phyloP scores from a whole-genome alignment of 2,329 filamentous ascomycete genomes.

The Chaetomium olivaceum region DNA sequence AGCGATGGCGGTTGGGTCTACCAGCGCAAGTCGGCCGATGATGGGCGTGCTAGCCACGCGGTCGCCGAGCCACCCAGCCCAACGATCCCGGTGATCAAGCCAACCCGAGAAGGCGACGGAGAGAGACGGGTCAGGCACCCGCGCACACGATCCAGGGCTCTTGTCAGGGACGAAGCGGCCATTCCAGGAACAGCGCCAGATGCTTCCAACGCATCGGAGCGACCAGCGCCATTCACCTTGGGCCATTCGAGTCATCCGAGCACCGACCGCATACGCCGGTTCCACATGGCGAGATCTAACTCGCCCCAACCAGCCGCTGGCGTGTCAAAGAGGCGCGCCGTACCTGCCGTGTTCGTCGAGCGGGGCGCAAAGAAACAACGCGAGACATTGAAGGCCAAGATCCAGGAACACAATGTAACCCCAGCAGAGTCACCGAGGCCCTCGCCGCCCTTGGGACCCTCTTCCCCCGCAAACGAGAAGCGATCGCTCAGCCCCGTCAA shows the following conservation, averaged over 20 bases:
- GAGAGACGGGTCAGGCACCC: conserved; percentile 23
- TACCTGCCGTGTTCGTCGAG: conserved; percentile 33
- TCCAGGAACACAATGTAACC: conserved; percentile 12
- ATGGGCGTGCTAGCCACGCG: conserved; percentile 34
- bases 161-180: conserved; percentile 13
- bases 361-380: conserved; percentile 31
- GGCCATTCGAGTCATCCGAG: conserved; percentile 10
- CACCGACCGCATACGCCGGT: conserved; percentile 30
- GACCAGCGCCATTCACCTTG: background rate
- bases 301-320: conserved; percentile 23
- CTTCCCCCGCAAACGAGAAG: background rate
- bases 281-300: conserved; percentile 32
- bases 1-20: conserved; percentile 53
- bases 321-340: conserved; percentile 31
- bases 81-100: conserved; percentile 50
- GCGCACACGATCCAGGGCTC: conserved; percentile 30
- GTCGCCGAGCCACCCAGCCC: conserved; percentile 28
- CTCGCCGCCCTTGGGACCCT: background rate
- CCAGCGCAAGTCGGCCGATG: conserved; percentile 48
- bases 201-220: background rate
- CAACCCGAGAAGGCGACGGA: conserved; percentile 46
- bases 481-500: conserved; percentile 10
- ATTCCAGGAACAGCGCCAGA: background rate
- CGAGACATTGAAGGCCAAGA: conserved; percentile 19
- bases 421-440: conserved; percentile 3